Percentiles rank a stretch among this genome's conserved stretches.
These are phyloP conservation scores for Alternaria arbusti DNA, from an alignment of 2,329 filamentous ascomycete genomes.

Conservation along the genomic window DNA sequence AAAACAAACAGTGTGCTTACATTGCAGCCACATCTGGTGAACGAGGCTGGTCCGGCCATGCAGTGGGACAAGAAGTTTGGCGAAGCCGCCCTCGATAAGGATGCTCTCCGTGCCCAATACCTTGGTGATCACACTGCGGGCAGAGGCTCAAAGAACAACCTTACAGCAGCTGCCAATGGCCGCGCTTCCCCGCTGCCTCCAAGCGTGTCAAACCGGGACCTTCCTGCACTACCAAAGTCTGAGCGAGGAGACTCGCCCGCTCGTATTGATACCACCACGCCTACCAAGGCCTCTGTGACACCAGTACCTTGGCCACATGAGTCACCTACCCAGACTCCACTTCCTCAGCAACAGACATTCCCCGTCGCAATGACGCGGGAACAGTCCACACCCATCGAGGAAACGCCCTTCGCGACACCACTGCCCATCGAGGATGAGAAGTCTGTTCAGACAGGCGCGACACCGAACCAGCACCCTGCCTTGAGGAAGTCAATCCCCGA, in stretches of 20 bases:
- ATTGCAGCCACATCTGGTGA: constrained; percentile 81
- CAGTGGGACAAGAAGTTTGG: constrained; percentile 98
- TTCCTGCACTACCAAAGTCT: constrained; percentile 51
- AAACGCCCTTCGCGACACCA: constrained; percentile 7
- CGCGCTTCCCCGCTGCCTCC: constrained; percentile 34
- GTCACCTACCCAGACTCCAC: constrained; percentile 33
- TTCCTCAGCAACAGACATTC: constrained; percentile 41
- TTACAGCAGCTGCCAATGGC: constrained; percentile 43
- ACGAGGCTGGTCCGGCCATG: constrained; percentile 89
- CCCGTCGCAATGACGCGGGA: constrained; percentile 2
- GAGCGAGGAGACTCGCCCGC: constrained; percentile 38
- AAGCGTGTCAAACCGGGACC: constrained; percentile 45
- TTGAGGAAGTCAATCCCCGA: constrained; percentile 46
- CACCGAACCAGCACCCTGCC: constrained; percentile 52
- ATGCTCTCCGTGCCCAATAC: constrained; percentile 84
- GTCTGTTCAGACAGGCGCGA: constrained; percentile 19
- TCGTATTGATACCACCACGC: constrained; percentile 23
- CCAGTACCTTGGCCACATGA: constrained; percentile 39
- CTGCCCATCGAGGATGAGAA: constrained; percentile 39
- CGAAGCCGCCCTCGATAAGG: constrained; percentile 87
- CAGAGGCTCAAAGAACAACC: constrained; percentile 64
- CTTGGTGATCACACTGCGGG: constrained; percentile 76
- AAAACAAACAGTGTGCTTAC: constrained; percentile 93
- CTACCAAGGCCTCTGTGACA: constrained; percentile 41
- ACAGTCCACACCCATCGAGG: neutral